Evolutionary conservation across 768 basidiomycete genomes (phyloP), one percentile per base, ranked within the genome.

Genomic region (Suillus occidentalis): DNA sequence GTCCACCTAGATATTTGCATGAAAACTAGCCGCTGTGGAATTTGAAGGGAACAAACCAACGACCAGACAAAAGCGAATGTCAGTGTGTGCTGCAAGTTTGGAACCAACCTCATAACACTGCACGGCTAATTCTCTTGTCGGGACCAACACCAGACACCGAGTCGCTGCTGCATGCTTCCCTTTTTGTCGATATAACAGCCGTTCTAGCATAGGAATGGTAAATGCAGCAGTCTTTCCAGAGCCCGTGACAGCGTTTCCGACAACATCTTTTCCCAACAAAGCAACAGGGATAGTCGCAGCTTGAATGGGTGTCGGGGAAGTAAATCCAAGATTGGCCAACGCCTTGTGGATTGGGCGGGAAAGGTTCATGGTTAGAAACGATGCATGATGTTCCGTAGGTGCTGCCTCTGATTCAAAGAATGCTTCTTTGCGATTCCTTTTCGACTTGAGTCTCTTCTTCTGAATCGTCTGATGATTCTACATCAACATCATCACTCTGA

Each of bases 181-280:
- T 68, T 92, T 89, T 68, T 98, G 95, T 63, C 97, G 86, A 73
- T 96, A 99, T 62, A 96, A 77, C 37, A 99, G 82, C 64, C 97
- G 90, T 76, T 99, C 97, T 59, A 96, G 77, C 79, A 96, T 91
- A 47, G 97, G 97, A 65, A 99, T 89, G 72, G 91, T 90, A 79
- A 99, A 99, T 2, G 97, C 97, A 12, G 95, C 97, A 1, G 97
- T 99, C 82, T 99, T 99, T 65, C 97, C 97, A 6, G 95, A 97
- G 66, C 97, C 97, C 20, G 97, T 99, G 20, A 97, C 93, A 22
- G 97, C 97, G 65, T 87, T 90, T 39, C 97, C 97, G 61, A 99
- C 95, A 43, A 99, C 85, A 75, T 99, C 97, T 73, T 97, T 95
- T 60, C 97, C 97, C 28, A 96, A 76, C 22, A 99, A 85, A 28